These are phyloP conservation scores for Amaranthus hypochondriacus DNA, from an alignment of 148 eudicot species.

Conservation along the genomic window DNA sequence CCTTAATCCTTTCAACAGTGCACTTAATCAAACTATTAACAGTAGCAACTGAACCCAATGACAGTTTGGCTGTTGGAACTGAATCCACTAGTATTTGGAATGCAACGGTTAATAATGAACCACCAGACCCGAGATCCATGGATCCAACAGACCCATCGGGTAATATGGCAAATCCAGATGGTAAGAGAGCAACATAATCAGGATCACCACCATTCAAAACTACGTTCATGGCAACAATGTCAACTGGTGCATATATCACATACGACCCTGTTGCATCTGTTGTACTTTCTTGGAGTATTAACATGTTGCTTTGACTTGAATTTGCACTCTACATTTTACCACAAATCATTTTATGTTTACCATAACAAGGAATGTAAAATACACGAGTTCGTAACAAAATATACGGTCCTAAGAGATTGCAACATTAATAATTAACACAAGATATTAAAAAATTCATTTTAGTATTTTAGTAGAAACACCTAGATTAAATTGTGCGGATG, in stretches of 20 bases:
- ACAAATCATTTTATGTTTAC: too few relatives aligned
- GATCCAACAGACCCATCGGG: slow-evolving; percentile 66
- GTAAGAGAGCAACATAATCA: slow-evolving; percentile 88
- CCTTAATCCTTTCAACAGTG: slow-evolving; percentile 92
- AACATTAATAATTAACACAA: too few relatives aligned
- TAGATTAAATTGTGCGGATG: too few relatives aligned
- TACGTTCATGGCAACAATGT: slow-evolving; percentile 91
- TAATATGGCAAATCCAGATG: slow-evolving; percentile 93
- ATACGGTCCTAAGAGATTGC: too few relatives aligned
- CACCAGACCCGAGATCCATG: slow-evolving; percentile 57
- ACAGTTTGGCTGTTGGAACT: slow-evolving; percentile 93
- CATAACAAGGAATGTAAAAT: too few relatives aligned
- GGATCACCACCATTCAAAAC: slow-evolving; percentile 94
- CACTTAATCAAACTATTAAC: slow-evolving; percentile 95
- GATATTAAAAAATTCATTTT: too few relatives aligned
- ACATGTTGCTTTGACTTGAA: slow-evolving; percentile 99
- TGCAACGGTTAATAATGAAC: slow-evolving; percentile 86
- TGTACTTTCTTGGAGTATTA: slow-evolving; percentile 92
- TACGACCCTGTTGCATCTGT: slow-evolving; percentile 87
- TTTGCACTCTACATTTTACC: slow-evolving; percentile 65
- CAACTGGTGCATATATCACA: slow-evolving; percentile 95
- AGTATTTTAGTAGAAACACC: too few relatives aligned
- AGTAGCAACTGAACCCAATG: slow-evolving; percentile 92
- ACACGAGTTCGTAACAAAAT: too few relatives aligned
- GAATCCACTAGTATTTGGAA: slow-evolving; percentile 96